Evolutionary conservation across 192 early-diverging fungal genomes (phyloP), one percentile per base, ranked within the genome.

Genomic region (Entrophospora sp.): DNA sequence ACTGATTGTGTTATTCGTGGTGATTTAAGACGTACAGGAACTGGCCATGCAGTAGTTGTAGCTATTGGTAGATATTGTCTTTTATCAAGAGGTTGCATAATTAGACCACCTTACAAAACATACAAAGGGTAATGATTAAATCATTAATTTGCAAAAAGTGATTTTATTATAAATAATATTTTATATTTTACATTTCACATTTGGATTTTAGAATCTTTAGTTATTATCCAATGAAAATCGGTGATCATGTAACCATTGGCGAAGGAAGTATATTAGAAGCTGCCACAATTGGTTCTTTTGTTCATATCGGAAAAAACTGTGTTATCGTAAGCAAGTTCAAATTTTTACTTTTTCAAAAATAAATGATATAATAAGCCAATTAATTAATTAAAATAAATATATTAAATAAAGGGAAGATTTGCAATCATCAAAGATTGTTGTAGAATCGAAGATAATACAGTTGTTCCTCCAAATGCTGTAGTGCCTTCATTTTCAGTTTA

Each of bases 151-250:
- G n/a, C n/a, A n/a, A n/a, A n/a, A n/a, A n/a, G n/a, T n/a, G n/a
- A n/a, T n/a, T n/a, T n/a, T n/a, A n/a, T n/a, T n/a, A n/a, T n/a
- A n/a, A n/a, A n/a, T n/a, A n/a, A n/a, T n/a, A n/a, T n/a, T n/a
- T n/a, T n/a, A n/a, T n/a, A n/a, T n/a, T n/a, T n/a, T n/a, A n/a
- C n/a, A n/a, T n/a, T n/a, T n/a, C n/a, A n/a, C n/a, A n/a, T n/a
- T n/a, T n/a, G n/a, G n/a, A n/a, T n/a, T n/a, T n/a, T 63, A 93
- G 92, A 28, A 76, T 87, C 5, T 97, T 99, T 73, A 93, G 87
- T 73, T 97, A 99, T 71, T 99, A 93, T 57, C 95, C 95, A 35
- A 89, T 96, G 78, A 97, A 96, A 72, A 91, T 99, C 38, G 94
- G 92, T n/a, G 91, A 96, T 73, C 83, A 92, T 71, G 91, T 95